These are phyloP conservation scores for Adenanthera pavonina DNA, from an alignment of 306 rosid genomes.

Conservation along the genomic window DNA sequence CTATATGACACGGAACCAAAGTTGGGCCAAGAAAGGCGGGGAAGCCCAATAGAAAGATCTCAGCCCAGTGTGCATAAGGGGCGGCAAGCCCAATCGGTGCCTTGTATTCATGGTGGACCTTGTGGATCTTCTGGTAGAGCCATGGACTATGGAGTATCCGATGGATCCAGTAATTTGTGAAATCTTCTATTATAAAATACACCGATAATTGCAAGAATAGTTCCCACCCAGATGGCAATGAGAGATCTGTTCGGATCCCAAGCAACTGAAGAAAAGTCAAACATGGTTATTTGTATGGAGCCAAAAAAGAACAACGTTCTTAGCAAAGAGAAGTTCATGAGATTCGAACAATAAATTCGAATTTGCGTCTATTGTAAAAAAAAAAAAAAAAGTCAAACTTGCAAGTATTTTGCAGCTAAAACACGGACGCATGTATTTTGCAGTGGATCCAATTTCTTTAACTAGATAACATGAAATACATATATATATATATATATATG, in stretches of 20 bases:
- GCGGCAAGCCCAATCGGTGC: slow-evolving; percentile 67
- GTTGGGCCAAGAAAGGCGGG: slow-evolving; percentile 77
- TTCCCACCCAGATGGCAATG: slow-evolving; percentile 76
- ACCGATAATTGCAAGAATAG: slow-evolving; percentile 52
- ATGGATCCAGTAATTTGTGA: slow-evolving; percentile 69
- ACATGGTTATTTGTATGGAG: neutral
- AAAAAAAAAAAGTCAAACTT: too few relatives aligned
- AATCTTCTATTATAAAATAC: slow-evolving; percentile 66
- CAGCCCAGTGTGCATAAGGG: slow-evolving; percentile 78
- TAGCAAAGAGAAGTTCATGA: too few relatives aligned
- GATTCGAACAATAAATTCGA: too few relatives aligned
- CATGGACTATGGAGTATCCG: slow-evolving; percentile 62
- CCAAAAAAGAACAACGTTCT: too few relatives aligned
- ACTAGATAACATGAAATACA: too few relatives aligned
- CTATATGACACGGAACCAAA: slow-evolving; percentile 62
- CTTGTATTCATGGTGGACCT: slow-evolving; percentile 64
- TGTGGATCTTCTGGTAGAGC: slow-evolving; percentile 66
- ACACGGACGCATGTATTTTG: too few relatives aligned
- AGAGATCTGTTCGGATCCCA: slow-evolving; percentile 64
- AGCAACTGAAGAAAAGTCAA: slow-evolving; percentile 43
- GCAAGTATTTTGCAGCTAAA: too few relatives aligned
- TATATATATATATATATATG: too few relatives aligned
- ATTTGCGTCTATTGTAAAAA: too few relatives aligned
- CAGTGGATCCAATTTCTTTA: too few relatives aligned
- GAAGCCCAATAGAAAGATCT: slow-evolving; percentile 69